Evolutionary conservation across 179 eudicot species (phyloP).

Genomic region (Patellifolia procumbens): DNA sequence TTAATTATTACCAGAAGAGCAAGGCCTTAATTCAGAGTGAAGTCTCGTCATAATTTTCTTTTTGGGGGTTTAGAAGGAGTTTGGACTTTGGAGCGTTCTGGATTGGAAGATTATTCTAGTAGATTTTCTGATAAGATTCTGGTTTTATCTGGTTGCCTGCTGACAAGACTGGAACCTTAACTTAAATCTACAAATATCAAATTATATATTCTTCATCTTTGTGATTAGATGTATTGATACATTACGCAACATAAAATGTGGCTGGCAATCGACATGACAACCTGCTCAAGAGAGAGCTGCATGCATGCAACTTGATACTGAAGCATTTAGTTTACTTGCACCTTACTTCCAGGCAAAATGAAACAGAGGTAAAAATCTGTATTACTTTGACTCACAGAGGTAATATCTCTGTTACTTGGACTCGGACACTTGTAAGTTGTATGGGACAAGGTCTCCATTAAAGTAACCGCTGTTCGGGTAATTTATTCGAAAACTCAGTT

Average conservation of each 20-base stretch:
- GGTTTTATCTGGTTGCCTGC: slow-evolving; percentile 4
- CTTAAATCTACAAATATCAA: too few relatives aligned
- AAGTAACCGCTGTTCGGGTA: too few relatives aligned
- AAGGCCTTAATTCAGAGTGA: too few relatives aligned
- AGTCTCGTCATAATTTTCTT: neutral
- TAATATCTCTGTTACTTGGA: neutral
- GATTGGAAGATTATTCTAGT: slow-evolving; percentile 18
- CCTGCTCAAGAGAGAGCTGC: slow-evolving; percentile 11
- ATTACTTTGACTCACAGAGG: too few relatives aligned
- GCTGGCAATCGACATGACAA: slow-evolving; percentile 20
- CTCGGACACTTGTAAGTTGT: too few relatives aligned
- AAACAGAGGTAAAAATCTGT: too few relatives aligned
- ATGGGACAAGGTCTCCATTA: too few relatives aligned
- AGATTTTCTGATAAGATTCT: slow-evolving; percentile 28
- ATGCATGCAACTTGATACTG: neutral
- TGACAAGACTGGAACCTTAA: slow-evolving; percentile 25
- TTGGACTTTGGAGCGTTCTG: slow-evolving; percentile 2
- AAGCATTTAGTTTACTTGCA: neutral
- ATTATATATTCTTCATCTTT: too few relatives aligned
- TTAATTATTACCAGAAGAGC: too few relatives aligned
- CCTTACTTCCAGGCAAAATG: neutral
- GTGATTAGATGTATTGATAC: neutral
- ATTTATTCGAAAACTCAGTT: too few relatives aligned
- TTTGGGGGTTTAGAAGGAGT: neutral
- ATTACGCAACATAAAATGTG: slow-evolving; percentile 13